Evolutionary conservation across 2,329 filamentous ascomycete species (phyloP).

Genomic region (Xylariaceae sp.): DNA sequence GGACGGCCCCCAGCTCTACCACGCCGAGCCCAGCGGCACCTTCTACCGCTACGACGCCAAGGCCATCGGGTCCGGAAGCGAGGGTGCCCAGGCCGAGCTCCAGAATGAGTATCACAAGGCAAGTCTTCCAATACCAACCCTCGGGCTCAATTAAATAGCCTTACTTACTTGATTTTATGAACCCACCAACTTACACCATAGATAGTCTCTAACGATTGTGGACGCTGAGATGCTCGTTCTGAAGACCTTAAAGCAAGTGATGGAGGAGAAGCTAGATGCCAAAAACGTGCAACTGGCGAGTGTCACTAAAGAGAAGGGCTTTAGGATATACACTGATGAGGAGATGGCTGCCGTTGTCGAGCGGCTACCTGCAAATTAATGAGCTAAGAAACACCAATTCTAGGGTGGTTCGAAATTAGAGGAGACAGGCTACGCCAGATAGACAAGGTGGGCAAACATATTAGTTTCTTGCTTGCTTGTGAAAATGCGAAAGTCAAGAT

Average conservation of each 20-base stretch:
- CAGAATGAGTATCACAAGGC: constrained; percentile 99
- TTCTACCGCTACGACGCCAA: constrained; percentile 99
- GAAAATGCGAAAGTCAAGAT: constrained; percentile 12
- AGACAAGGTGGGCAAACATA: constrained; percentile 14
- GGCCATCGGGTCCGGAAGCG: constrained; percentile 95
- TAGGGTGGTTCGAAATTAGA: constrained; percentile 11
- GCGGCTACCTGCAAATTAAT: constrained; percentile 73
- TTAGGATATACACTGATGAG: constrained; percentile 97
- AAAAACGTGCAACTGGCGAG: constrained; percentile 99
- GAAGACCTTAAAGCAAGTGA: constrained; percentile 99
- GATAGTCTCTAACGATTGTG: constrained; percentile 81
- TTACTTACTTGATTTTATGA: neutral
- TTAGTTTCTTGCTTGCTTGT: constrained; percentile 12
- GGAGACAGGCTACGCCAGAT: constrained; percentile 19
- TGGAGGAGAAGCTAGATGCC: constrained; percentile 99
- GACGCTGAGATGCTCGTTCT: constrained; percentile 95
- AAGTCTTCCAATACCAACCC: constrained; percentile 22
- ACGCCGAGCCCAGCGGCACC: constrained; percentile 95
- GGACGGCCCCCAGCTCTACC: constrained; percentile 95
- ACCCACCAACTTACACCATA: neutral
- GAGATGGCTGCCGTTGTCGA: constrained; percentile 95
- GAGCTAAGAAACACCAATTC: constrained; percentile 6
- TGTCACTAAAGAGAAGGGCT: constrained; percentile 96
- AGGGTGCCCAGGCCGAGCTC: constrained; percentile 95
- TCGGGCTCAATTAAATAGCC: neutral